These are phyloP conservation scores for Enteropsectra breve DNA, from an alignment of 371 early-diverging fungal species.

Conservation along the genomic window DNA sequence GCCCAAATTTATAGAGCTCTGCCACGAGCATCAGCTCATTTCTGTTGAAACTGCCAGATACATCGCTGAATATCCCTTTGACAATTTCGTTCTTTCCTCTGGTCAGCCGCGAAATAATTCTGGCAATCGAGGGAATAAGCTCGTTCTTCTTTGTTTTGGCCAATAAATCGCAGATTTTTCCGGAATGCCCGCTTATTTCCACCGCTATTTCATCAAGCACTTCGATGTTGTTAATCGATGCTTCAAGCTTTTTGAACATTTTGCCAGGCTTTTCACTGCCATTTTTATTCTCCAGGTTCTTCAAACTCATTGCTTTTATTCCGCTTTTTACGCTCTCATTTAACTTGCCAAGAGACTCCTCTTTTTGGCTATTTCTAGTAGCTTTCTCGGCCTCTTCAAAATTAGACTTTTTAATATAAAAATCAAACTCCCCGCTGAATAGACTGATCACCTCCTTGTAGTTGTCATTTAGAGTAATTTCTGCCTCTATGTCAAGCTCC, in stretches of 20 bases:
- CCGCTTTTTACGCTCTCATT: neutral
- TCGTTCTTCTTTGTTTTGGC: neutral
- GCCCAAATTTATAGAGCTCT: slow-evolving; percentile 12
- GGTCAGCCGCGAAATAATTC: slow-evolving; percentile 3
- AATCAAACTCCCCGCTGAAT: slow-evolving; percentile 2
- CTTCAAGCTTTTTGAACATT: neutral
- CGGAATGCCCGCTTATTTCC: neutral
- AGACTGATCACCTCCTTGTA: slow-evolving; percentile 1
- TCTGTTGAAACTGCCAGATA: neutral
- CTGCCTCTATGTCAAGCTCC: neutral
- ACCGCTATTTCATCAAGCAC: neutral
- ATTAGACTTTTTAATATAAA: no score
- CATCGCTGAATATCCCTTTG: neutral
- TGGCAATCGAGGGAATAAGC: slow-evolving; percentile 4
- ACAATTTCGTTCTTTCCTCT: neutral
- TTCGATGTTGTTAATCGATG: neutral
- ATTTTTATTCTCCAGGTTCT: neutral
- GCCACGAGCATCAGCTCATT: slow-evolving; percentile 1
- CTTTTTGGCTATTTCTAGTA: no score
- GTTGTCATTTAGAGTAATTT: neutral
- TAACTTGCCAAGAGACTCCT: no score
- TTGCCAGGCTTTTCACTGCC: neutral
- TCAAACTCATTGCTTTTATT: neutral
- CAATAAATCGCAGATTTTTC: neutral
- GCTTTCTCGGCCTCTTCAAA: no score